Conservation (phyloP, 305 asterid species). For the Caryopteris hybrid region DNA sequence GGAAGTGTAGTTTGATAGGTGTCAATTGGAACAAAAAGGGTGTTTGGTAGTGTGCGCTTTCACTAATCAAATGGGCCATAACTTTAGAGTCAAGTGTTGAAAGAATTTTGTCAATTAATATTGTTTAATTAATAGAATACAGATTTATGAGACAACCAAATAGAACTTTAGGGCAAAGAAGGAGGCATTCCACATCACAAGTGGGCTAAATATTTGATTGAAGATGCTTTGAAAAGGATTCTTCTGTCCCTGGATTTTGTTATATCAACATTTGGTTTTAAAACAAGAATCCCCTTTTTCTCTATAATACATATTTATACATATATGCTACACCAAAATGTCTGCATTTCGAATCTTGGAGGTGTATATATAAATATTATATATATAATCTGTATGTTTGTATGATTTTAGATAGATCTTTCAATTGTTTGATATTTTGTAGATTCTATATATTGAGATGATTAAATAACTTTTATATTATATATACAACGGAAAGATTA, state of each 20-base stretch:
- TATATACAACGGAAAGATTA: too few relatives aligned
- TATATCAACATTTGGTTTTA: constrained; percentile 20
- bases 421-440: not conserved
- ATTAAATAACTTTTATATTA: too few relatives aligned
- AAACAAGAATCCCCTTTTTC: constrained; percentile 30
- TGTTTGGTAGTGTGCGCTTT: constrained; percentile 28
- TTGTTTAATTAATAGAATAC: not conserved
- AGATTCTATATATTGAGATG: too few relatives aligned
- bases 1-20: constrained; percentile 26
- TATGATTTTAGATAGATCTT: not conserved
- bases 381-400: too few relatives aligned
- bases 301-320: constrained; percentile 6
- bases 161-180: too few relatives aligned
- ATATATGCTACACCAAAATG: constrained; percentile 7
- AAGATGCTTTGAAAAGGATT: constrained; percentile 29
- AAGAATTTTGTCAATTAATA: constrained; percentile 35
- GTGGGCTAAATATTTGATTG: constrained; percentile 21
- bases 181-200: too few relatives aligned
- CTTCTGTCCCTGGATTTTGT: constrained; percentile 15
- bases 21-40: constrained; percentile 29
- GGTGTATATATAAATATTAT: too few relatives aligned
- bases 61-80: constrained; percentile 25
- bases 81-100: constrained; percentile 16
- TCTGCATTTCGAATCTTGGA: constrained; percentile 16
- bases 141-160: too few relatives aligned